Evolutionary conservation across 192 early-diverging fungal genomes (phyloP).

Genomic region (Backusella tuberculispora): DNA sequence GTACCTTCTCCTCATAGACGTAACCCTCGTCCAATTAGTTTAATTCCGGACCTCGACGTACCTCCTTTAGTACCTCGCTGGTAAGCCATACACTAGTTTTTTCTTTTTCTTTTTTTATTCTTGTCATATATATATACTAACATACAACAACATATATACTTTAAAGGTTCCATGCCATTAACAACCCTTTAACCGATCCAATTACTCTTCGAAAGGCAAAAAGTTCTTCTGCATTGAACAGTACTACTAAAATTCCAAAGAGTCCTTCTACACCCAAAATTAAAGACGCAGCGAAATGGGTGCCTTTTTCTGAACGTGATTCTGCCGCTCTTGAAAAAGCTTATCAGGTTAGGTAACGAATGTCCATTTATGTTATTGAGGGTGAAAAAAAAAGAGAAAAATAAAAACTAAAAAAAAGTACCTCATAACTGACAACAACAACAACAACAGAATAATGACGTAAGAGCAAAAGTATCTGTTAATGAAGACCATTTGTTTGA

Average conservation of each 20-base stretch:
- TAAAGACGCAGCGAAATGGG: constrained; percentile 52
- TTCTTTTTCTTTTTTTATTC: not conserved
- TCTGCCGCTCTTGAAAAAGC: constrained; percentile 60
- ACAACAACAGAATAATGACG: constrained; percentile 32
- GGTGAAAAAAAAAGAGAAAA: not conserved
- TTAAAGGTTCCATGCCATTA: constrained; percentile 55
- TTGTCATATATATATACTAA: not conserved
- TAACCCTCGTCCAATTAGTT: constrained; percentile 24
- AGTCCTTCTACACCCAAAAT: constrained; percentile 43
- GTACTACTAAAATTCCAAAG: constrained; percentile 34
- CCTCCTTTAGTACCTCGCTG: constrained; percentile 31
- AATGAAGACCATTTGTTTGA: constrained; percentile 84
- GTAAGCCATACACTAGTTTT: not conserved
- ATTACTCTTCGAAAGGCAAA: constrained; percentile 24
- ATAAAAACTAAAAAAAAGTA: not conserved
- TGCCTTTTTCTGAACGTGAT: constrained; percentile 59
- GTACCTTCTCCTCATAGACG: constrained; percentile 13
- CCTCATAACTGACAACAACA: too few relatives aligned
- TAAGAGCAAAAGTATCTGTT: constrained; percentile 58
- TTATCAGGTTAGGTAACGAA: constrained; percentile 38
- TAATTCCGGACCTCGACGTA: constrained; percentile 34
- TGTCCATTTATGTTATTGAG: too few relatives aligned
- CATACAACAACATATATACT: not conserved
- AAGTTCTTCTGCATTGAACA: constrained; percentile 22
- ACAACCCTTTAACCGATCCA: constrained; percentile 40